Percentiles rank a stretch among this genome's conserved stretches.
These are phyloP conservation scores for Penicillium bialowiezense DNA, from an alignment of 495 filamentous ascomycete species.

Conservation along the genomic window DNA sequence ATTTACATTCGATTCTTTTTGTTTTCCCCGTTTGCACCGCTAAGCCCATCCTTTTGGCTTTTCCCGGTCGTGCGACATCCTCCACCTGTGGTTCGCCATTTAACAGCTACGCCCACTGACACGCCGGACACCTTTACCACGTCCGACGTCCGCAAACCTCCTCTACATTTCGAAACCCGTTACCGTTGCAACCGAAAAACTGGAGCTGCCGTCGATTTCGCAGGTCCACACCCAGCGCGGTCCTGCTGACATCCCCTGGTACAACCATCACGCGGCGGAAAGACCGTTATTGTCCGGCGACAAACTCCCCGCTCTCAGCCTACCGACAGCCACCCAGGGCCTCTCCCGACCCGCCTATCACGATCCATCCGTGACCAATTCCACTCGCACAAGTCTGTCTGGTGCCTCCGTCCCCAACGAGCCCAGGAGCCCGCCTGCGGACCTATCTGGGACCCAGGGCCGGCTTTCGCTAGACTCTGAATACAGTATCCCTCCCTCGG, in stretches of 20 bases:
- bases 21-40: neutral
- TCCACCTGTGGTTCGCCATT: neutral
- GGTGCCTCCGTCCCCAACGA: constrained; percentile 33
- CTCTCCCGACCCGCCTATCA: constrained; percentile 53
- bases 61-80: constrained; percentile 4
- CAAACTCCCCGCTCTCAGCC: constrained; percentile 72
- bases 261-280: constrained; percentile 68
- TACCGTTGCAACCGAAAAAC: constrained; percentile 77
- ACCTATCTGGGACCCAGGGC: constrained; percentile 34
- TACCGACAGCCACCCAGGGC: constrained; percentile 60
- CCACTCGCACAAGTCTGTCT: constrained; percentile 40
- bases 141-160: constrained; percentile 25
- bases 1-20: neutral
- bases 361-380: constrained; percentile 23
- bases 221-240: constrained; percentile 90
- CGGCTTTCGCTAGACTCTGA: constrained; percentile 42
- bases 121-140: constrained; percentile 27
- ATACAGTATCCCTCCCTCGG: constrained; percentile 28
- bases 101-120: constrained; percentile 6
- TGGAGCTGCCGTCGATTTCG: constrained; percentile 95
- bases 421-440: constrained; percentile 34
- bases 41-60: neutral
- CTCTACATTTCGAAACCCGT: constrained; percentile 35
- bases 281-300: constrained; percentile 69
- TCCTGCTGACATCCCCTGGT: constrained; percentile 74